Evolutionary conservation across 1,139 yeast genomes (phyloP).

Genomic region (Pichia sp.): DNA sequence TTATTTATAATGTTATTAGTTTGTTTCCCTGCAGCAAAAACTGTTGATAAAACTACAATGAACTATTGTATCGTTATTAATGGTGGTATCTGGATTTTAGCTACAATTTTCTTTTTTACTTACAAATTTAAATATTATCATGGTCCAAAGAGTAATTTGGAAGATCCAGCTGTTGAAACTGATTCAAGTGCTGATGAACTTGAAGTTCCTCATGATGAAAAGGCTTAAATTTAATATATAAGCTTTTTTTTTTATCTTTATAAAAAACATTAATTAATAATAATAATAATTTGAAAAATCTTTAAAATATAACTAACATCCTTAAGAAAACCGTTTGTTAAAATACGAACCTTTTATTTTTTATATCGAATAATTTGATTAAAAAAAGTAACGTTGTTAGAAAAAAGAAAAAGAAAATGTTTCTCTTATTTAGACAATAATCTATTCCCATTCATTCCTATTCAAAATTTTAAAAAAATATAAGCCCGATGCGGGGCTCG

Average conservation of each 20-base stretch:
- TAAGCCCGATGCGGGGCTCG: slow-evolving; percentile 36
- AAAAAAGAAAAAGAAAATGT: too few relatives aligned
- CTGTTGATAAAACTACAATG: slow-evolving; percentile 39
- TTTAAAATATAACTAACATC: too few relatives aligned
- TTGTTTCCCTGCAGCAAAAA: slow-evolving; percentile 33
- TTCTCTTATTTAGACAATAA: too few relatives aligned
- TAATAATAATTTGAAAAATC: too few relatives aligned
- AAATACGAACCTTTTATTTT: too few relatives aligned
- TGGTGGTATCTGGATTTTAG: slow-evolving; percentile 41
- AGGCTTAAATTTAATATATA: neutral
- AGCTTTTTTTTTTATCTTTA: too few relatives aligned
- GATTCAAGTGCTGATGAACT: slow-evolving; percentile 13
- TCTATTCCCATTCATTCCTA: too few relatives aligned
- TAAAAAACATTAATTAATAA: too few relatives aligned
- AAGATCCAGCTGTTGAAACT: slow-evolving; percentile 11
- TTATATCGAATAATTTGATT: too few relatives aligned
- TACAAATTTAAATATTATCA: slow-evolving; percentile 44
- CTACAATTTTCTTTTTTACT: slow-evolving; percentile 37
- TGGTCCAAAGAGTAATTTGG: slow-evolving; percentile 43
- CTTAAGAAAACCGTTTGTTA: too few relatives aligned
- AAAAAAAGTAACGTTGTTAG: too few relatives aligned
- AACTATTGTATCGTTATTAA: slow-evolving; percentile 54
- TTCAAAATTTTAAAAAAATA: slow-evolving; percentile 21
- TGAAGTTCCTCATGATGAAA: slow-evolving; percentile 1
- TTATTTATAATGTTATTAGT: slow-evolving; percentile 31